Evolutionary conservation across 805 yeast genomes (phyloP).

Genomic region (Vanderwaltozyma yarrowii): DNA sequence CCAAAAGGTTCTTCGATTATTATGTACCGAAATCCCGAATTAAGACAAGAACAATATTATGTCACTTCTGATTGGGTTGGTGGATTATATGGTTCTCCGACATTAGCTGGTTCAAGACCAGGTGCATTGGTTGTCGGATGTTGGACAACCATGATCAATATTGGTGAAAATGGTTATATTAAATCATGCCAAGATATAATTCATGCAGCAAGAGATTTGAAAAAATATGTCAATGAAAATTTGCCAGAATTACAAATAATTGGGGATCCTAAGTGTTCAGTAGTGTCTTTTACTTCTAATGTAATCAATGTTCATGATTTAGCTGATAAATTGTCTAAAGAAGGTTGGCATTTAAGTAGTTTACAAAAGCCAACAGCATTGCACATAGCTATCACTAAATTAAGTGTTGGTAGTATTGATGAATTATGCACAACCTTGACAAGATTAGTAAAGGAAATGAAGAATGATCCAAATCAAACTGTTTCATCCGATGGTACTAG

Average conservation of each 20-base stretch:
- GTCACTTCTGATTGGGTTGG: slow-evolving; percentile 83
- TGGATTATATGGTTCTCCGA: slow-evolving; percentile 93
- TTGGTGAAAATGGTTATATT: slow-evolving; percentile 79
- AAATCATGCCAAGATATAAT: slow-evolving; percentile 60
- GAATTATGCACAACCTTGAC: slow-evolving; percentile 46
- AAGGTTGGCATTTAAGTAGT: slow-evolving; percentile 75
- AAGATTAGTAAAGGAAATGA: slow-evolving; percentile 34
- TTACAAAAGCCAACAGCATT: slow-evolving; percentile 86
- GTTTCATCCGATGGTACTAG: slow-evolving; percentile 56
- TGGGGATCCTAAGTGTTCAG: slow-evolving; percentile 83
- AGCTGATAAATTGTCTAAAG: slow-evolving; percentile 54
- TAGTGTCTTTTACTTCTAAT: slow-evolving; percentile 62
- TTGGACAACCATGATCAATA: slow-evolving; percentile 82
- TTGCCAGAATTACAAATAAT: slow-evolving; percentile 54
- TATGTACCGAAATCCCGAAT: slow-evolving; percentile 64
- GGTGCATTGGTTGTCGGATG: slow-evolving; percentile 98
- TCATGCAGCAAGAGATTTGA: slow-evolving; percentile 49
- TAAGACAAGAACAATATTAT: slow-evolving; percentile 77
- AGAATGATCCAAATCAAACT: slow-evolving; percentile 19
- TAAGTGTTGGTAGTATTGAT: slow-evolving; percentile 53
- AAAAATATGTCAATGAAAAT: slow-evolving; percentile 34
- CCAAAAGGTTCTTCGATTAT: slow-evolving; percentile 93
- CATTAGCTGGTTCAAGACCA: slow-evolving; percentile 93
- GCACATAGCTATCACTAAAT: slow-evolving; percentile 78
- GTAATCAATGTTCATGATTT: slow-evolving; percentile 63